Evolutionary conservation across 2,329 filamentous ascomycete species (phyloP).

Genomic region (Diaporthe australafricana): DNA sequence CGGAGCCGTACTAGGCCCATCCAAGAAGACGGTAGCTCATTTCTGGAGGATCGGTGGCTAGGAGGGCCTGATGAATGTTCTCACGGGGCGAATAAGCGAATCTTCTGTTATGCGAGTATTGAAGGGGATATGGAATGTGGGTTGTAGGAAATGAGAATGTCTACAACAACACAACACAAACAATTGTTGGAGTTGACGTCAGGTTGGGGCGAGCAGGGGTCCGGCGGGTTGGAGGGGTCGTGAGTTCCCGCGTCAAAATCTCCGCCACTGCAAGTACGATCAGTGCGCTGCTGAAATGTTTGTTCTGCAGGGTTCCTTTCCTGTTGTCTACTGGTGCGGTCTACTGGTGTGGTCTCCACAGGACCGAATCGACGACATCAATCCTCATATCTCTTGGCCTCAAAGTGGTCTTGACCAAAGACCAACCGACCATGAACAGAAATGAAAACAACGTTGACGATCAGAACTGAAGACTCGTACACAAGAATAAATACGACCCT

Average conservation of each 20-base stretch:
- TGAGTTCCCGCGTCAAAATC: too few relatives aligned
- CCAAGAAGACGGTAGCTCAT: background rate
- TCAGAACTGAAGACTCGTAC: background rate
- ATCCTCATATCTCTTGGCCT: background rate
- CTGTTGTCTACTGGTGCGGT: too few relatives aligned
- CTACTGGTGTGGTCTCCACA: background rate
- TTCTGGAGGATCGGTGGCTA: too few relatives aligned
- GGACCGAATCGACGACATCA: background rate
- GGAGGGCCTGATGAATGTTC: too few relatives aligned
- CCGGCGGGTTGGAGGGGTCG: background rate
- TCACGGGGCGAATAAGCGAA: too few relatives aligned
- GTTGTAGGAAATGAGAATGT: too few relatives aligned
- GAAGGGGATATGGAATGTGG: background rate
- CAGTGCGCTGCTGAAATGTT: too few relatives aligned
- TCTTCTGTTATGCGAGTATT: background rate
- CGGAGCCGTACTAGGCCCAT: background rate
- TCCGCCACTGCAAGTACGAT: too few relatives aligned
- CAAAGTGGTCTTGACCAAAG: background rate
- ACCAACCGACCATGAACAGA: background rate
- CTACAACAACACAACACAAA: too few relatives aligned
- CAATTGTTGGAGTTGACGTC: conserved; percentile 14
- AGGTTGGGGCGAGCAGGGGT: conserved; percentile 15
- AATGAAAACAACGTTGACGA: background rate
- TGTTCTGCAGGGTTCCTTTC: background rate
- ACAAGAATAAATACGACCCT: background rate